These are phyloP conservation scores for Phytophthora pini DNA, from an alignment of 352 stramenopile species.

Conservation along the genomic window DNA sequence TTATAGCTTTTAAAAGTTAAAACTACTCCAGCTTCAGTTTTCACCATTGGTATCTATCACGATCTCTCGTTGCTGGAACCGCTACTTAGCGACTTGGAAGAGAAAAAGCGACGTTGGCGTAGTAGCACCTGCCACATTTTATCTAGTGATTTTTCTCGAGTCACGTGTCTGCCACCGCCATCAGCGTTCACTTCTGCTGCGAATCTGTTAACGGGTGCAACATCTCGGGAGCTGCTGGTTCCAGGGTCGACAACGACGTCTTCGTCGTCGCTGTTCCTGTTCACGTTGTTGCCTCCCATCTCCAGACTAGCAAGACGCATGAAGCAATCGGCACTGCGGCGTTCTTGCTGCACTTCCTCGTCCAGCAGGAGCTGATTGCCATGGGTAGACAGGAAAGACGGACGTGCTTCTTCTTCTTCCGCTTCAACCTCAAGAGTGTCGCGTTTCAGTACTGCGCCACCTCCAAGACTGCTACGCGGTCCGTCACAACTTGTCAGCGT, in stretches of 20 bases:
- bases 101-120: slow-evolving; percentile 67
- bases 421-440: slow-evolving; percentile 34
- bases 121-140: slow-evolving; percentile 66
- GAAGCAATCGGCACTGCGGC: slow-evolving; percentile 72
- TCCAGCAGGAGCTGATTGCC: slow-evolving; percentile 47
- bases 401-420: slow-evolving; percentile 48
- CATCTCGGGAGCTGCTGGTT: not conserved
- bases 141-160: slow-evolving; percentile 37
- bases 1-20: not conserved
- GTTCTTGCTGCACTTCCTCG: slow-evolving; percentile 43
- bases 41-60: not conserved
- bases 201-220: slow-evolving; percentile 1
- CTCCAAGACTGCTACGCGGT: slow-evolving; percentile 16
- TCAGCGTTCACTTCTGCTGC: not conserved
- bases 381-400: slow-evolving; percentile 82
- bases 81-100: slow-evolving; percentile 55
- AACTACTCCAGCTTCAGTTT: slow-evolving; percentile 1
- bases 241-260: slow-evolving; percentile 27
- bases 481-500: slow-evolving; percentile 12
- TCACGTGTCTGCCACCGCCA: slow-evolving; percentile 9
- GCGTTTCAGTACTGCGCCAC: slow-evolving; percentile 10
- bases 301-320: slow-evolving; percentile 78
- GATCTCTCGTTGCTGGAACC: slow-evolving; percentile 51
- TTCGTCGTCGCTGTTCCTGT: slow-evolving; percentile 30
- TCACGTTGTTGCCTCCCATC: slow-evolving; percentile 49